These are phyloP conservation scores for Fusarium tjaetaba DNA, from an alignment of 2,329 filamentous ascomycete genomes.

Conservation along the genomic window DNA sequence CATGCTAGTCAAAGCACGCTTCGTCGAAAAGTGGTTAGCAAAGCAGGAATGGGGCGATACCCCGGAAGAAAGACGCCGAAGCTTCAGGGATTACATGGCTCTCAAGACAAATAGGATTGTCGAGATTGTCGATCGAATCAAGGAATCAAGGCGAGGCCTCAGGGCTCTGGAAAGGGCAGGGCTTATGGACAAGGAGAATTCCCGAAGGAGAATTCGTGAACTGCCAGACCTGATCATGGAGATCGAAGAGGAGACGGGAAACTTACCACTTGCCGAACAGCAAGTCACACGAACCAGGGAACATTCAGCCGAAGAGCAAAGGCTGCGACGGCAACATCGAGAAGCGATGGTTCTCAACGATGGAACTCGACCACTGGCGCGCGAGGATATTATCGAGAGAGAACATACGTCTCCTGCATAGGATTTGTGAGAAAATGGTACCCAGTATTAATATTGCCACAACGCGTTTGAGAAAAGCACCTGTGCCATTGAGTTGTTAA, in stretches of 20 bases:
- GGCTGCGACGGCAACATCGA: constrained; percentile 77
- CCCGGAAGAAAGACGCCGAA: constrained; percentile 61
- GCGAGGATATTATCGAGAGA: constrained; percentile 81
- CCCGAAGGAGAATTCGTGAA: constrained; percentile 43
- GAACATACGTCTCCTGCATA: constrained; percentile 54
- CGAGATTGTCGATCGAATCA: constrained; percentile 62
- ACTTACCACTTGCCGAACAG: constrained; percentile 39
- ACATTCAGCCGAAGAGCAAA: constrained; percentile 73
- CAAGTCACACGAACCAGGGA: constrained; percentile 53
- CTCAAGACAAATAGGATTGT: constrained; percentile 62
- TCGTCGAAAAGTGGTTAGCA: constrained; percentile 79
- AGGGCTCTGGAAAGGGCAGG: constrained; percentile 62
- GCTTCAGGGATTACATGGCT: constrained; percentile 63
- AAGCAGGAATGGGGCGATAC: constrained; percentile 74
- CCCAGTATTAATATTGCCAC: background rate
- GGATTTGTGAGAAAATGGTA: background rate
- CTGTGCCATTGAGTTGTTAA: background rate
- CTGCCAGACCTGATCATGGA: constrained; percentile 49
- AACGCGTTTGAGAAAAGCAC: background rate
- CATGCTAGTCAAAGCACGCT: constrained; percentile 68
- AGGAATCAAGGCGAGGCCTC: constrained; percentile 60
- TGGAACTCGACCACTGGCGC: constrained; percentile 77
- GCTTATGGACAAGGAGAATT: constrained; percentile 53
- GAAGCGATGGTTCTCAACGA: constrained; percentile 94
- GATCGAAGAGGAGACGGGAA: constrained; percentile 43